Base-by-base conservation (phyloP, 345 rosid species). In the Erucastrum elatum region DNA sequence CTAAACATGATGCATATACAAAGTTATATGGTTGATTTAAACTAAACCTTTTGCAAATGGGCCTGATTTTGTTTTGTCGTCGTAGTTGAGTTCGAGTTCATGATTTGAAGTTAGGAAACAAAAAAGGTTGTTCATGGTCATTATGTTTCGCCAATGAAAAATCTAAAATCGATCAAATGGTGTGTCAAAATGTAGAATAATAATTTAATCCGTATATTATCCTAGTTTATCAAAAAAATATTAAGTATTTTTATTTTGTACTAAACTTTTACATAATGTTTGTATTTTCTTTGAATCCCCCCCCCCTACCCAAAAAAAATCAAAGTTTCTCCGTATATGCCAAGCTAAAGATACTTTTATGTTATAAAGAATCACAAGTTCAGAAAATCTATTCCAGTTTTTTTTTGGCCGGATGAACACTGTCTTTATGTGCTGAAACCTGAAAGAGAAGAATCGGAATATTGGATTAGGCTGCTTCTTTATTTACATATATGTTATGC, bases 381-480 rank as follows among this genome's bases (percentile, higher is more conserved):
- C 8, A 9, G 30, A 12, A 31, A 56, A 41, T 34, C 5, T 5
- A 71, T 17, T 39, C 31, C 66, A 63, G 39, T 1, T 6, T 34
- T 33, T 49, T 33, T 49, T 61, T 79, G 64, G 77, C 63, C 44
- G 64, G 67, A 61, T 78, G 78, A 68, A 73, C 70, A 67, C 33
- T 73, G 77, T 73, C 78, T 73, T 73, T 79, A 73, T 39, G 63
- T 66, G 58, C 66, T 53, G 37, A 34, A 34, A 34, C 7, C 37
- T 8, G 56, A 79, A 79, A 67, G 70, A 12, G 49, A 66, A 49
- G 70, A 73, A 73, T 79, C 77, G 26, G 77, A 72, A 79, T 79
- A 73, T 67, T 60, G 25, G 82, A 73, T 79, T 60, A 73, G 77
- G 25, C 29, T 66, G 64, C 65, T 53, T 69, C 41, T 34, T 0